Percentiles rank a stretch among this genome's conserved stretches.
Conservation (phyloP, 2,329 filamentous ascomycete genomes). For the Atkinsonella texensis region DNA sequence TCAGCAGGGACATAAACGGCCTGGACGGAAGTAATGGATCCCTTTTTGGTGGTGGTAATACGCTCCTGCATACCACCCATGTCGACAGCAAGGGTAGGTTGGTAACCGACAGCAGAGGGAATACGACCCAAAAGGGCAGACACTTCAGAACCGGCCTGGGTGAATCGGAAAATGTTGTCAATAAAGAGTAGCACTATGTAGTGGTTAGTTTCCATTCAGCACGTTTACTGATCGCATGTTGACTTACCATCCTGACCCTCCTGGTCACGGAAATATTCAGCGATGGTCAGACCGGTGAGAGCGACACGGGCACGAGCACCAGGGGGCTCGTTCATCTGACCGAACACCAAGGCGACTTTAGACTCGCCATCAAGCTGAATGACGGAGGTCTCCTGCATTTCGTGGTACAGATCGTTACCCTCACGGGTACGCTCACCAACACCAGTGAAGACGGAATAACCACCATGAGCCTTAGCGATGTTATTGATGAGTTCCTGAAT, state of each 20-base stretch:
- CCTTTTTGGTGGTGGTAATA: slow-evolving; percentile 99
- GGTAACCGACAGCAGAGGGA: slow-evolving; percentile 99
- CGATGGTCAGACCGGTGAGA: slow-evolving; percentile 73
- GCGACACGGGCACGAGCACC: slow-evolving; percentile 99
- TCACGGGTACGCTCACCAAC: slow-evolving; percentile 99
- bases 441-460: slow-evolving; percentile 99
- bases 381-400: slow-evolving; percentile 99
- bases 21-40: slow-evolving; percentile 99
- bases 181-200: slow-evolving; percentile 89
- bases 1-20: slow-evolving; percentile 99
- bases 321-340: slow-evolving; percentile 99
- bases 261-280: slow-evolving; percentile 68
- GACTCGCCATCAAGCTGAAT: slow-evolving; percentile 98
- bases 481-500: slow-evolving; percentile 99
- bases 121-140: slow-evolving; percentile 99
- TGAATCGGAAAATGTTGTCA: slow-evolving; percentile 99
- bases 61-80: slow-evolving; percentile 99
- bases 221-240: background rate
- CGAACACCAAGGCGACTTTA: slow-evolving; percentile 98
- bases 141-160: slow-evolving; percentile 99
- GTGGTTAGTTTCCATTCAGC: background rate
- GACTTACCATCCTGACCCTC: slow-evolving; percentile 74
- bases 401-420: slow-evolving; percentile 99
- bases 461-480: slow-evolving; percentile 99
- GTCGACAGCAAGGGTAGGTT: slow-evolving; percentile 94